These are phyloP conservation scores for Coemansia asiatica DNA, from an alignment of 192 early-diverging fungal species.

Conservation along the genomic window DNA sequence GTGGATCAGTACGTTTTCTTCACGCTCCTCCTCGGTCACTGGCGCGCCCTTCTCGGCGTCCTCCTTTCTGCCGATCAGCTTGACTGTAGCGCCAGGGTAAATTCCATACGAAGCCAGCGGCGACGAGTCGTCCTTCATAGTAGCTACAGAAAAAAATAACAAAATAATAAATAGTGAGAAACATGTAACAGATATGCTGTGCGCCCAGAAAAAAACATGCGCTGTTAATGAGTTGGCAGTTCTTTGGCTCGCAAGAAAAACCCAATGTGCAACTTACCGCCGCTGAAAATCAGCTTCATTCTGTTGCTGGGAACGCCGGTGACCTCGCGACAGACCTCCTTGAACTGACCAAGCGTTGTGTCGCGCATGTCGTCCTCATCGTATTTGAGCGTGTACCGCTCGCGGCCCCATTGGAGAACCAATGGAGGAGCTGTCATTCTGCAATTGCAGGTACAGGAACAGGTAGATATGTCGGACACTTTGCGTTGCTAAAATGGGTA, in stretches of 20 bases:
- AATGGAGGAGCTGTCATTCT: slow-evolving; percentile 53
- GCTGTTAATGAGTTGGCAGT: too few species aligned
- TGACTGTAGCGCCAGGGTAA: slow-evolving; percentile 67
- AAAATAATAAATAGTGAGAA: not conserved
- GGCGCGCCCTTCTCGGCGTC: slow-evolving; percentile 31
- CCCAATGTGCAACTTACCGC: slow-evolving; percentile 58
- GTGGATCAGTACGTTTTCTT: slow-evolving; percentile 50
- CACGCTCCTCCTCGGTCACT: slow-evolving; percentile 46
- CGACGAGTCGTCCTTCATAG: slow-evolving; percentile 74
- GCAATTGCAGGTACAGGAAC: slow-evolving; percentile 2
- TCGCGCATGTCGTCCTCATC: slow-evolving; percentile 48
- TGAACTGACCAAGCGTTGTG: slow-evolving; percentile 71
- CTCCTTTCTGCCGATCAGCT: slow-evolving; percentile 66
- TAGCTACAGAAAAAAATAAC: slow-evolving; percentile 44
- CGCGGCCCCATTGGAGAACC: slow-evolving; percentile 53
- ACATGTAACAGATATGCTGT: too few species aligned
- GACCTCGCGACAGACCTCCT: slow-evolving; percentile 68
- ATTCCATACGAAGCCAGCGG: slow-evolving; percentile 73
- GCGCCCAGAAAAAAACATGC: too few species aligned
- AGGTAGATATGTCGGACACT: slow-evolving; percentile 2
- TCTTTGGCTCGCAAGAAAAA: too few species aligned
- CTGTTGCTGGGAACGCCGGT: slow-evolving; percentile 76
- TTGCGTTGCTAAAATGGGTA: not conserved
- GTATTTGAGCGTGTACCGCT: slow-evolving; percentile 53
- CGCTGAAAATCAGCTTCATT: slow-evolving; percentile 72